These are phyloP conservation scores for Yarrowia galli DNA, from an alignment of 1,139 yeast species.

Conservation along the genomic window DNA sequence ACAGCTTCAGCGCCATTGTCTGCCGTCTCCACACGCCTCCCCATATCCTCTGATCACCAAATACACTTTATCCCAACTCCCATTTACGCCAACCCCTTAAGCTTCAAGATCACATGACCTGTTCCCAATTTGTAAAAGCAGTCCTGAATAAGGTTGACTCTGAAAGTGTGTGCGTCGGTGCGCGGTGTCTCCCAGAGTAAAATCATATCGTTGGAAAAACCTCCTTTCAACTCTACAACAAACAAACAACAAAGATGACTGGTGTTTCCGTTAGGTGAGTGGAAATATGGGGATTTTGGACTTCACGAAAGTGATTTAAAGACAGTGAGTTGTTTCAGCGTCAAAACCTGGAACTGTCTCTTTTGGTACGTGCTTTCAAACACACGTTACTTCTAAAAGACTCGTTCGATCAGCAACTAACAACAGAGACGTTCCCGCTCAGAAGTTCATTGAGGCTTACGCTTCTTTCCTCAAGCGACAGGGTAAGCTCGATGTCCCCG, in stretches of 20 bases:
- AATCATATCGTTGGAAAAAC: constrained; percentile 9
- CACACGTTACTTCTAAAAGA: background rate
- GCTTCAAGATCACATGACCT: constrained; percentile 1
- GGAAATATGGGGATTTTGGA: constrained; percentile 39
- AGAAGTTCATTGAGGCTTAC: constrained; percentile 99
- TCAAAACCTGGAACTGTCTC: constrained; percentile 16
- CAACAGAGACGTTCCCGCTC: constrained; percentile 95
- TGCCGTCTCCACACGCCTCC: too few relatives aligned
- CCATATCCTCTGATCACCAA: too few relatives aligned
- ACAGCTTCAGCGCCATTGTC: too few relatives aligned
- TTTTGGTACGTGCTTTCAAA: background rate
- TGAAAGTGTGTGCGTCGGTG: background rate
- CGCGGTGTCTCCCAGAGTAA: constrained; percentile 15
- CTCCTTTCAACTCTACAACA: constrained; percentile 1
- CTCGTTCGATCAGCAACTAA: constrained; percentile 23
- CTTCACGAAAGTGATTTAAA: constrained; percentile 33
- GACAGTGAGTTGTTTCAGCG: constrained; percentile 21
- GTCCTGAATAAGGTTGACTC: constrained; percentile 29
- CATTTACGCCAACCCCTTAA: too few relatives aligned
- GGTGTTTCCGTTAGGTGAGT: constrained; percentile 99
- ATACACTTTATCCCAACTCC: too few relatives aligned
- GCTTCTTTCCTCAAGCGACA: constrained; percentile 99
- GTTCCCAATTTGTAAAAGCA: constrained; percentile 23
- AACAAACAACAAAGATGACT: constrained; percentile 68
- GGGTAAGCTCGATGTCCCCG: constrained; percentile 99